Base-by-base conservation (phyloP, 768 basidiomycete genomes). In the Pholiota microspora region DNA sequence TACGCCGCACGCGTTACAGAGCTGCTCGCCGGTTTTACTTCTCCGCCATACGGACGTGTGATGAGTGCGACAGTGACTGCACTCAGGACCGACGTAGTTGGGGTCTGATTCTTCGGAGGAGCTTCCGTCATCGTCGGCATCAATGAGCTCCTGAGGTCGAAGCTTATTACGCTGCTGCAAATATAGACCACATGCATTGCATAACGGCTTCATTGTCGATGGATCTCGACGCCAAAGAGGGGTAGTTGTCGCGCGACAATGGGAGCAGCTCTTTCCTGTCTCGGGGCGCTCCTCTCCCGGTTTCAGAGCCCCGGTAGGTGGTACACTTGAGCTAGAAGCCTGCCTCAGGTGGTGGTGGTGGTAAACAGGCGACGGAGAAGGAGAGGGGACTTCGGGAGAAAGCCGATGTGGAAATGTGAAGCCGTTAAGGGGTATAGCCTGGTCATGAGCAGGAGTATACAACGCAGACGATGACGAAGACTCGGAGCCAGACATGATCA, bases 1-100 rank as follows among this genome's bases (percentile, higher is more conserved):
- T 7, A 80, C 78, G 21, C 78, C 78, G 60, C 78, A 80, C 4
- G 78, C 78, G 49, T 80, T 80, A 62, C 78, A 80, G 1, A 80
- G 69, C 59, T 77, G 77, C 10, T 74, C 76, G 0, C 78, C 78
- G 1, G 74, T 69, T 63, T 80, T 80, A 59, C 77, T 77, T 47
- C 78, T 67, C 34, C 78, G 69, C 78, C 78, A 80, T 36, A 80
- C 78, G 7, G 76, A 77, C 2, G 78, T 80, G 36, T 71, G 73
- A 51, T 76, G 76, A 7, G 78, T 79, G 53, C 69, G 72, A 55
- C 78, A 80, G 63, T 79, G 78, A 50, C 73, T 77, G 45, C 78
- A 80, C 59, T 78, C 73, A 1, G 77, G 78, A 7, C 75, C 77
- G 32, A 67, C 65, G 24, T 70, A 69, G 57, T 77, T 74, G 13